These are phyloP conservation scores for Nakazawaea wyomingensis DNA, from an alignment of 805 yeast species.

Conservation along the genomic window DNA sequence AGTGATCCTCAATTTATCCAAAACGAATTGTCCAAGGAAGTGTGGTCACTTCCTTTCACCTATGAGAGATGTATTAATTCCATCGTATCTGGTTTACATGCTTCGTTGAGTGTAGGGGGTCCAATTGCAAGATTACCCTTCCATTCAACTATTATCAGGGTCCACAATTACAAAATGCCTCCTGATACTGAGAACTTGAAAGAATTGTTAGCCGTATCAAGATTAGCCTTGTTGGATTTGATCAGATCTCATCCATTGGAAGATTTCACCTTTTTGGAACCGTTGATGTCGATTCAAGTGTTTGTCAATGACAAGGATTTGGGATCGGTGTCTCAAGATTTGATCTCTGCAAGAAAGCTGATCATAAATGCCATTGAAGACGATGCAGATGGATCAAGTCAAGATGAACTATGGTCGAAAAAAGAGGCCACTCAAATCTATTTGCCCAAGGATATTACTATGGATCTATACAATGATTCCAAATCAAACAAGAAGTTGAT, in stretches of 20 bases:
- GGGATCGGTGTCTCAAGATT: constrained; percentile 81
- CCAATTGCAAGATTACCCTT: constrained; percentile 50
- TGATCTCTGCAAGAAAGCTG: constrained; percentile 76
- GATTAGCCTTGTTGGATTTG: constrained; percentile 38
- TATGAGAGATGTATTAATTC: constrained; percentile 49
- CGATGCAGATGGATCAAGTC: constrained; percentile 28
- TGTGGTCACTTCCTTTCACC: constrained; percentile 44
- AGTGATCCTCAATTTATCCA: constrained; percentile 20
- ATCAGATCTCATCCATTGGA: constrained; percentile 24
- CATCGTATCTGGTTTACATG: constrained; percentile 51
- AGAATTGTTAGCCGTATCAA: constrained; percentile 39
- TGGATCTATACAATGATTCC: constrained; percentile 27
- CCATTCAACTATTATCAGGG: constrained; percentile 53
- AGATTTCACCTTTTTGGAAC: constrained; percentile 66
- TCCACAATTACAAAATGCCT: constrained; percentile 50
- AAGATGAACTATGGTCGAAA: constrained; percentile 39
- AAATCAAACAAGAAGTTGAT: constrained; percentile 44
- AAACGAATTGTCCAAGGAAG: constrained; percentile 17
- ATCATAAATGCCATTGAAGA: constrained; percentile 69
- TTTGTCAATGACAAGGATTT: constrained; percentile 64
- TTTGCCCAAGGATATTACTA: constrained; percentile 73
- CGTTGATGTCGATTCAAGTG: constrained; percentile 74
- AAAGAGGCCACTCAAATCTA: constrained; percentile 58
- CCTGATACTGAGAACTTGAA: constrained; percentile 36
- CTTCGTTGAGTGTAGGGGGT: constrained; percentile 67